phyloP scores from a whole-genome alignment of 805 yeast genomes.

The Kodamaea restingae region DNA sequence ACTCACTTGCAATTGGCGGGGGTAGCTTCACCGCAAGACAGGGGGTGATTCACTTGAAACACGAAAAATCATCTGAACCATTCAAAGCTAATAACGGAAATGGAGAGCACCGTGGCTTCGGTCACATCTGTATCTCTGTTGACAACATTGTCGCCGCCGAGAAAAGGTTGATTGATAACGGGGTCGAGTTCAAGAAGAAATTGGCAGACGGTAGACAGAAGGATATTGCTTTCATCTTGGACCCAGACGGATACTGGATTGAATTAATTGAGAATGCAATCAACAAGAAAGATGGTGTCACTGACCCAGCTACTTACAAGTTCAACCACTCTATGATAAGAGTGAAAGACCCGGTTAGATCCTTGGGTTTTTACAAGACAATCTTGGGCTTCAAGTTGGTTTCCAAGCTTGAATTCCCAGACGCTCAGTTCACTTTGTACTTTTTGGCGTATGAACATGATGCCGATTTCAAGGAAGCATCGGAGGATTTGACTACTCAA shows the following conservation, averaged over 20 bases:
- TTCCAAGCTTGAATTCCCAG: slow-evolving; percentile 51
- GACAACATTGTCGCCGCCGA: slow-evolving; percentile 69
- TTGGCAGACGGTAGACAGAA: slow-evolving; percentile 87
- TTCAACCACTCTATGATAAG: slow-evolving; percentile 93
- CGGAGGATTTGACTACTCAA: slow-evolving; percentile 29
- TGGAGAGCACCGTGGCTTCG: slow-evolving; percentile 83
- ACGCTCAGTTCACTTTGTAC: slow-evolving; percentile 79
- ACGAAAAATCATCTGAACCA: slow-evolving; percentile 68
- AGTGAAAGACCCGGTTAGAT: slow-evolving; percentile 74
- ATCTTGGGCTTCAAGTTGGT: slow-evolving; percentile 78
- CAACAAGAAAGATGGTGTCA: slow-evolving; percentile 35
- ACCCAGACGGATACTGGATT: slow-evolving; percentile 97
- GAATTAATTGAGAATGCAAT: slow-evolving; percentile 68
- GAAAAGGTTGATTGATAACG: slow-evolving; percentile 50
- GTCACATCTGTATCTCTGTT: slow-evolving; percentile 87
- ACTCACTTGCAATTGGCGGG: slow-evolving; percentile 57
- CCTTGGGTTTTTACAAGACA: slow-evolving; percentile 74
- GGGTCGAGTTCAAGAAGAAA: slow-evolving; percentile 77
- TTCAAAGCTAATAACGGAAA: slow-evolving; percentile 77
- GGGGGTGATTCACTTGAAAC: slow-evolving; percentile 84
- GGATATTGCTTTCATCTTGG: slow-evolving; percentile 90
- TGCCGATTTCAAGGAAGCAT: slow-evolving; percentile 39
- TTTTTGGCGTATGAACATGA: slow-evolving; percentile 72
- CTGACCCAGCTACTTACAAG: slow-evolving; percentile 41
- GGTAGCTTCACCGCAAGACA: slow-evolving; percentile 19